Conservation (phyloP, 1,284 basidiomycete genomes). For the Gomphus bonarii region DNA sequence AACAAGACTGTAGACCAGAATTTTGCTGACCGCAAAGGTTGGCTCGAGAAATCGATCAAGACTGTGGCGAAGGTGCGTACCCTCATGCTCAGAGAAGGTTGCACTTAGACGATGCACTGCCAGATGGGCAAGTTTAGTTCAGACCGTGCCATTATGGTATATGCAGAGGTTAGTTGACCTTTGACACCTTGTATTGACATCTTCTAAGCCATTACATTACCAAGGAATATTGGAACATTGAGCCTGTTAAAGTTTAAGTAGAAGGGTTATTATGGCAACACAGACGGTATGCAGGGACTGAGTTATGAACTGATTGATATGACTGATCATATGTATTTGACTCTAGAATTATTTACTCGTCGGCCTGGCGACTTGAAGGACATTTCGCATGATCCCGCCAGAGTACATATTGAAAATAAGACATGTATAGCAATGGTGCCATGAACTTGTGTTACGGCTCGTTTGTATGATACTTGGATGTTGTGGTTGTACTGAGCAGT, state of each 20-base stretch:
- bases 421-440: too few species aligned
- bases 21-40: slow-evolving; percentile 70
- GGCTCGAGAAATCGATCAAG: slow-evolving; percentile 85
- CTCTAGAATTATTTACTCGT: too few species aligned
- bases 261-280: neutral
- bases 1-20: slow-evolving; percentile 80
- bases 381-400: too few species aligned
- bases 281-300: neutral
- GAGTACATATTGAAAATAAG: too few species aligned
- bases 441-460: too few species aligned
- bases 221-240: slow-evolving; percentile 70
- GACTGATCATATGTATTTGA: too few species aligned
- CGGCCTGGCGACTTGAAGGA: too few species aligned
- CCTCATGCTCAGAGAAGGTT: neutral
- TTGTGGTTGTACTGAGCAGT: too few species aligned
- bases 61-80: slow-evolving; percentile 61
- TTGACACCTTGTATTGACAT: neutral
- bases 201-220: neutral
- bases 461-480: too few species aligned
- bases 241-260: slow-evolving; percentile 22
- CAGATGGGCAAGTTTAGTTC: slow-evolving; percentile 94
- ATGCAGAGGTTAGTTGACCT: slow-evolving; percentile 37
- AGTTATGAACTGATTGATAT: too few species aligned
- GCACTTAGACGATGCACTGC: neutral
- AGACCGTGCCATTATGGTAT: slow-evolving; percentile 83